A percentile compares a stretch with the other conserved stretches of the same genome.
These are phyloP conservation scores for Trametes cinnabarina DNA, from an alignment of 768 basidiomycete species.

Conservation along the genomic window DNA sequence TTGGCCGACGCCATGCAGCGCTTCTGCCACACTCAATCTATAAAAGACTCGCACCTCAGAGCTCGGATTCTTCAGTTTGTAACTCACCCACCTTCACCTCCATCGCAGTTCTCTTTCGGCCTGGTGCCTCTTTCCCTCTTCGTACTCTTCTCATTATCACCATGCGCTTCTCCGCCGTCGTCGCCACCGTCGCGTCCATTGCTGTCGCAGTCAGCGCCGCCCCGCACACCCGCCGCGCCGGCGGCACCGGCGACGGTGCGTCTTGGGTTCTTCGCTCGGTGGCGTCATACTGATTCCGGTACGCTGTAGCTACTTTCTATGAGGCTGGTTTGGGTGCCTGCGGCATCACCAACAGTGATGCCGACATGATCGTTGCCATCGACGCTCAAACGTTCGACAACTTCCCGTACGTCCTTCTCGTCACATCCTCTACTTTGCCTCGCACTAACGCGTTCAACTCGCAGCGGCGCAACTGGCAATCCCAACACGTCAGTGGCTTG, in stretches of 20 bases:
- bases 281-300: neutral
- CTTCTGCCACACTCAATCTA: neutral
- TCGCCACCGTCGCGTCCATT: conserved; percentile 6
- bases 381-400: conserved; percentile 33
- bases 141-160: conserved; percentile 12
- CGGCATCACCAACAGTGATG: conserved; percentile 33
- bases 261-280: neutral
- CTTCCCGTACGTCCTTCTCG: conserved; percentile 29
- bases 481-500: conserved; percentile 15
- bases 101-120: conserved; percentile 12
- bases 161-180: conserved; percentile 18
- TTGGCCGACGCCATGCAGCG: no score
- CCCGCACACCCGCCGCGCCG: no score
- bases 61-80: conserved; percentile 14
- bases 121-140: conserved; percentile 7
- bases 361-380: conserved; percentile 38
- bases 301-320: conserved; percentile 32
- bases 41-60: conserved; percentile 2
- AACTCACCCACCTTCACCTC: conserved; percentile 21
- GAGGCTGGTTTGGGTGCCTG: conserved; percentile 41
- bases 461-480: conserved; percentile 19
- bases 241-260: conserved; percentile 17
- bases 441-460: neutral
- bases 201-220: neutral
- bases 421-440: neutral